These are phyloP conservation scores for Gardenia jasminoides DNA, from an alignment of 257 asterid genomes.

Conservation along the genomic window DNA sequence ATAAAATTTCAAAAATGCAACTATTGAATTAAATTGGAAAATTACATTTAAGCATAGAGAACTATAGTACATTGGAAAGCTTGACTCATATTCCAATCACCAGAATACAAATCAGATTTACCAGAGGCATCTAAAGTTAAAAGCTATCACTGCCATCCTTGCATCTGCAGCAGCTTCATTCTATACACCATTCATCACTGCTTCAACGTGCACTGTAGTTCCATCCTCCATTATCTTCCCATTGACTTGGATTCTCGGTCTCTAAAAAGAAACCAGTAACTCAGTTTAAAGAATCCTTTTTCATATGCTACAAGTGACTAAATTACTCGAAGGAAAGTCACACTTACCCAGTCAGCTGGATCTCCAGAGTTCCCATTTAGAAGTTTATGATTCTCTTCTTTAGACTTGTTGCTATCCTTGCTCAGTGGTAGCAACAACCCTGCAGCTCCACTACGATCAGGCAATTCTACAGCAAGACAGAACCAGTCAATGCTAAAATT, in stretches of 20 bases:
- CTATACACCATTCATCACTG: constrained; percentile 62
- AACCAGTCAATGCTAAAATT: background rate
- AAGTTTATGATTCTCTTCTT: constrained; percentile 79
- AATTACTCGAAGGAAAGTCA: background rate
- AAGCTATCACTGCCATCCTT: background rate
- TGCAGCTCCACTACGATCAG: constrained; percentile 70
- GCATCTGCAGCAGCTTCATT: constrained; percentile 9
- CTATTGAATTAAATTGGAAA: background rate
- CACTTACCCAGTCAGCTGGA: constrained; percentile 72
- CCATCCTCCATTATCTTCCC: constrained; percentile 91
- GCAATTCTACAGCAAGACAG: constrained; percentile 52
- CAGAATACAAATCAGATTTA: constrained; percentile 21
- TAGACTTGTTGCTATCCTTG: constrained; percentile 59
- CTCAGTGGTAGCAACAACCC: constrained; percentile 66
- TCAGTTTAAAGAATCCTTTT: constrained; percentile 9
- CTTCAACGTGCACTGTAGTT: constrained; percentile 67
- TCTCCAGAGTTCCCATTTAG: constrained; percentile 75
- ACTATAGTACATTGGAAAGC: background rate
- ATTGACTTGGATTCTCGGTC: constrained; percentile 85
- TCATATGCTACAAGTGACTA: background rate
- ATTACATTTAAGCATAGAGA: constrained; percentile 9
- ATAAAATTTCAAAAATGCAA: background rate
- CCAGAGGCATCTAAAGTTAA: constrained; percentile 12
- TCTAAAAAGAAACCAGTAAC: constrained; percentile 36
- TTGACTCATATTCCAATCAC: background rate